Evolutionary conservation across 2,329 filamentous ascomycete genomes (phyloP), one percentile per base, ranked within the genome.

Genomic region (Akanthomyces uredinophilus): DNA sequence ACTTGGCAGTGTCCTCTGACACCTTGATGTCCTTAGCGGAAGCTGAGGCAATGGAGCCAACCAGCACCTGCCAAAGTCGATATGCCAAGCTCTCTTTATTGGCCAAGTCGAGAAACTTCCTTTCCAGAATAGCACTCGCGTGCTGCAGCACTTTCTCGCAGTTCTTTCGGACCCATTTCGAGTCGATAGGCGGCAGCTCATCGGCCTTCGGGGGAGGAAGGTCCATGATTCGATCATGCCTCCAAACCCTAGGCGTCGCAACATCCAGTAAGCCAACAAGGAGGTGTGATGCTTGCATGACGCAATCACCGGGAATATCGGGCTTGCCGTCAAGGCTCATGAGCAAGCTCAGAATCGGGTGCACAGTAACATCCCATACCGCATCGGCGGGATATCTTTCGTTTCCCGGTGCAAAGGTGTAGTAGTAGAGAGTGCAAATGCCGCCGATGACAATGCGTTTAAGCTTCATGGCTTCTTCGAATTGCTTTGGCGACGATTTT

Each of bases 21-120:
- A 93, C 87, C 68, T 94, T 96, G 68, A 99, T 89, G 74, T 99
- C 95, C 74, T 96, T 96, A 47, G 82, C 83, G 27, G 88, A 88
- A 44, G 90, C 89, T 54, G 83, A 82, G 2, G 86, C 83, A 29
- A 92, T 78, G 1, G 87, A 84, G 4, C 79, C 76, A 49, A 91
- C 79, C 14, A 92, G 77, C 1, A 82, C 78, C 32, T 77, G 73
- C 88, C 88, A 91, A 43, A 91, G 78, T 8, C 75, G 78, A 54
- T 75, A 78, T 0, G 78, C 71, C 11, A 74, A 67, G 65, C 84
- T 90, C 20, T 82, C 82, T 1, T 83, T 79, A 55, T 85, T 79
- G 10, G 83, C 81, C n/a, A 94, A 70, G 18, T 85, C 84, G 58
- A 82, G 77, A 55, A 91, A 87, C 57, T 82, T 83, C 61, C 77